Conservation (phyloP, 2,329 filamentous ascomycete genomes). For the Fusarium miscanthi region DNA sequence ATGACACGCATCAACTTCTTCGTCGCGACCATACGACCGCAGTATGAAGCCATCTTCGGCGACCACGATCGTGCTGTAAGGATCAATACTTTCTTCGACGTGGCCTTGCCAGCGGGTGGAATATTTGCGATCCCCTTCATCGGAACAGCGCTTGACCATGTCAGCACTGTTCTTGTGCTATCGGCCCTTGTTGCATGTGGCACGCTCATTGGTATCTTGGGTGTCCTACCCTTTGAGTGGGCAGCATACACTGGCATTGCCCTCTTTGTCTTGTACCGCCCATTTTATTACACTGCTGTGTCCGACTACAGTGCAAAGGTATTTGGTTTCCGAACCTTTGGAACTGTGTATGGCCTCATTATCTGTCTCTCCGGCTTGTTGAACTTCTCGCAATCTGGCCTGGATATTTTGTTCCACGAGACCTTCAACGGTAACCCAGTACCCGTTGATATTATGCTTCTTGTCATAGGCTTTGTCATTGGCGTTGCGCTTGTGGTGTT, state of each 20-base stretch:
- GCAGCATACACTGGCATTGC: conserved; percentile 80
- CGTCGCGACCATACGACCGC: conserved; percentile 84
- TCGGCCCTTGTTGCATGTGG: conserved; percentile 75
- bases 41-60: conserved; percentile 81
- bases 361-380: conserved; percentile 86
- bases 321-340: conserved; percentile 91
- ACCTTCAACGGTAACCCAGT: conserved; percentile 78
- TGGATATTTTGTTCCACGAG: conserved; percentile 82
- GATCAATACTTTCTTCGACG: conserved; percentile 87
- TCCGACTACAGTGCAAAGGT: conserved; percentile 92
- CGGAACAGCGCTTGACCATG: conserved; percentile 80
- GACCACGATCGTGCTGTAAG: conserved; percentile 69
- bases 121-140: conserved; percentile 89
- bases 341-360: conserved; percentile 91
- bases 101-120: conserved; percentile 81
- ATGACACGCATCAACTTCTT: conserved; percentile 93
- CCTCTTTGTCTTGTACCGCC: conserved; percentile 86
- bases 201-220: conserved; percentile 80
- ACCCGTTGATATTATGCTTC: conserved; percentile 78
- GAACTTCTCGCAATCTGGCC: conserved; percentile 84
- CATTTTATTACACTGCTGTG: conserved; percentile 91
- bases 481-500: conserved; percentile 75
- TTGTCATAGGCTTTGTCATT: conserved; percentile 70
- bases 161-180: conserved; percentile 78
- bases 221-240: conserved; percentile 75